Evolutionary conservation across 768 basidiomycete species (phyloP), one percentile per base, ranked within the genome.

Genomic region (Sarcodon aspratus): DNA sequence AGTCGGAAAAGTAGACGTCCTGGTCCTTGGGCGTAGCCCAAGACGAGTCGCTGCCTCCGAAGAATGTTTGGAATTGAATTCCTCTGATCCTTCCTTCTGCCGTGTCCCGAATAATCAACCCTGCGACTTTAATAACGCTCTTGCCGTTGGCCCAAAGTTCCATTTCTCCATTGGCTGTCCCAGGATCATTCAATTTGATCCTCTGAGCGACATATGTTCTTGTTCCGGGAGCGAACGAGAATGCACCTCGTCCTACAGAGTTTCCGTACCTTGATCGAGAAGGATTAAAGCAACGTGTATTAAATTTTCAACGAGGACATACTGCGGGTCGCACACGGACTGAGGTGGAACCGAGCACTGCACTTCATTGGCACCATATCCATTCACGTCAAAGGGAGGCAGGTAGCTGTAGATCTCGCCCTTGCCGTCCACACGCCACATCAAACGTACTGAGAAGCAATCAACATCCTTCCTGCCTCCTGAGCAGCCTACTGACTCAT

Each of bases 41-140:
- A 21, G 65, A 61, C 0, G 61, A 36, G 12, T 64, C 61, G 35
- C 69, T 67, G 50, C 82, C 81, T 46, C 83, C 83, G 54, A 88
- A 86, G 74, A 86, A 86, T n/a, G 83, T 82, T 66, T 86, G 80
- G 71, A 81, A 75, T 61, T 78, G 77, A 48, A 84, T 74, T 17
- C 85, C 85, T 33, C 76, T 71, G 56, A 87, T 73, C 52, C 69
- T 70, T 34, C 78, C 76, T 1, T 64, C 62, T 31, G 59, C 61
- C 50, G 65, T 66, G 52, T 75, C 68, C 44, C 78, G 66, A 32
- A 86, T 65, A 50, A 77, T 69, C 18, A 88, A 66, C n/a, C 78
- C 78, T 13, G 54, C 56, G 35, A 79, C 72, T 48, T 68, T 74
- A 59, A 87, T 71, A 48, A 81, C 76, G 56, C 77, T 79, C 66